Percentiles rank a stretch among this genome's conserved stretches.
phyloP scores from a whole-genome alignment of 768 basidiomycete genomes.

The Lactarius tabidus region DNA sequence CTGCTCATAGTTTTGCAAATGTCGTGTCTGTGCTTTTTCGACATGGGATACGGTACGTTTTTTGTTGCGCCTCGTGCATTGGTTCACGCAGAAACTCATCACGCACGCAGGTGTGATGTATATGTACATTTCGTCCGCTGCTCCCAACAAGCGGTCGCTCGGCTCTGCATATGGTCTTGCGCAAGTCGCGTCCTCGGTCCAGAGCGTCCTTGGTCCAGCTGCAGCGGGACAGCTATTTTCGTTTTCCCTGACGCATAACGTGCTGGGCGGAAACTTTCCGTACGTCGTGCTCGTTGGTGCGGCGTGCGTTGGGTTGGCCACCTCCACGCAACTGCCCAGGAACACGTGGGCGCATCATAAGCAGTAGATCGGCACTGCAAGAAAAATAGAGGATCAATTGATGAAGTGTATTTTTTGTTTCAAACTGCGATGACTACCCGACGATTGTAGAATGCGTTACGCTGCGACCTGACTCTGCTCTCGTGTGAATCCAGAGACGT shows the following conservation, averaged over 20 bases:
- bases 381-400: neutral
- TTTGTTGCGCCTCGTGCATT: neutral
- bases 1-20: neutral
- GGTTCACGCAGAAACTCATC: neutral
- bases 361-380: no score
- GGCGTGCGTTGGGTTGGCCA: neutral
- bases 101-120: slow-evolving; percentile 52
- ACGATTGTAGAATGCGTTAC: neutral
- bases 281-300: neutral
- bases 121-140: slow-evolving; percentile 60
- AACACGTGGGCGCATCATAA: neutral
- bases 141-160: slow-evolving; percentile 59
- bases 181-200: slow-evolving; percentile 36
- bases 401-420: neutral
- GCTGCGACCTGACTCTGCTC: neutral
- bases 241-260: slow-evolving; percentile 44
- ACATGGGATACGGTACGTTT: neutral
- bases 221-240: slow-evolving; percentile 60
- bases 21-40: neutral
- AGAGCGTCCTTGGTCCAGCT: slow-evolving; percentile 48
- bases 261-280: neutral
- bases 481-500: neutral
- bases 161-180: slow-evolving; percentile 64
- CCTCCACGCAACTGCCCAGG: neutral
- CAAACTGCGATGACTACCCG: no score